Base-by-base conservation (phyloP, 2,329 filamentous ascomycete species). In the Alternaria sp. region DNA sequence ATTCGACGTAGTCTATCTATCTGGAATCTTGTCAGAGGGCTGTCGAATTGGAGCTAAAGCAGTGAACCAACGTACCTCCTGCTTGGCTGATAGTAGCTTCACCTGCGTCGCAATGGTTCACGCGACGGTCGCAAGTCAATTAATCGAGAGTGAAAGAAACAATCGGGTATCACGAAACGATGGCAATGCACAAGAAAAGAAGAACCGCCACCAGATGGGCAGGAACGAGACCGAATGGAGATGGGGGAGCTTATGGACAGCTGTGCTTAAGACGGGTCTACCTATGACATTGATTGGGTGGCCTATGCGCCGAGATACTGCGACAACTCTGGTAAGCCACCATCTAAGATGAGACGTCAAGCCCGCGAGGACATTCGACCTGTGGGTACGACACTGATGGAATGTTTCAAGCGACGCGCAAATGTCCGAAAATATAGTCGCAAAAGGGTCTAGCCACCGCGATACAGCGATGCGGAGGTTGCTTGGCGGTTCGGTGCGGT, bases 241-340 rank as follows among this genome's bases (percentile, higher is more conserved):
- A 49, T 37, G 67, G 51, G 49, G 23, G 68, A 74, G 71, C 68
- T 78, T 78, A 64, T 75, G 76, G 75, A 73, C 77, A 79, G 76
- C 75, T 79, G 75, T 77, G 71, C 74, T 73, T 73, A 67, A 76
- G 64, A 70, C 33, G 65, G 67, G 60, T 64, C 60, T 64, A 65
- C 70, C 65, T 71, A 68, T 60, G 64, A 62, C 65, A 67, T 67
- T 73, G 72, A 71, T 73, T 72, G 68, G 71, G 56, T 75, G 75
- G 72, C 61, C 76, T 70, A 70, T 75, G 77, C 77, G 62, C 69
- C 45, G 55, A 55, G 47, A 65, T 59, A 64, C 50, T 67, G 63
- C 53, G 63, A 65, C 68, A 66, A 53, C 56, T 59, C 25, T 59
- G 54, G 54, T 65, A 60, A 58, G 60, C 69, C 65, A 58, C 57